Evolutionary conservation across 2,329 filamentous ascomycete species (phyloP), one percentile per base, ranked within the genome.

Genomic region (Colletotrichum sidae): DNA sequence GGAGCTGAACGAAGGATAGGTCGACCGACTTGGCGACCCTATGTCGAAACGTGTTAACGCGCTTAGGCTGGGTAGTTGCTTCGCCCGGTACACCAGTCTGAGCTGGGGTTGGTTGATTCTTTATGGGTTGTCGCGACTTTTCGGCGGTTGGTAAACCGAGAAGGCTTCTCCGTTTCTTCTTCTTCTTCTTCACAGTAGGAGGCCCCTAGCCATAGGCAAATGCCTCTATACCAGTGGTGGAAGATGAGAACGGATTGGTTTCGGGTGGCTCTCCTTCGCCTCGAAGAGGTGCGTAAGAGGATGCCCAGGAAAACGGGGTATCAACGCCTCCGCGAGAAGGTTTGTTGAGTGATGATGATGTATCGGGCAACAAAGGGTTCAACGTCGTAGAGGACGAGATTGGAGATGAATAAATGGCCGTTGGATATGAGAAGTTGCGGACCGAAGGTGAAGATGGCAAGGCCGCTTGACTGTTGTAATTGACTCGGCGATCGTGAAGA

Each of bases 381-480:
- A 49, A 17, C 2, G 46, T 49, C 39, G 39, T 42, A n/a, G 13
- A 42, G 39, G 34, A 33, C 10, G 25, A 10, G 10, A n/a, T 11
- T 35, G 54, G 42, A n/a, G 54, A 11, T 45, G 60, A 15, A 39
- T 46, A 61, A 60, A 39, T n/a, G 46, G 55, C 13, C 12, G 66
- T 67, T 4, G 69, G 71, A 57, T 72, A 73, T 17, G 70, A 72
- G 44, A 70, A 71, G 56, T 73, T 73, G 17, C 69, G 67, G 47
- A 69, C 47, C 8, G 37, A 38, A 10, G 38, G 39, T 8, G 52
- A 11, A n/a, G 46, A 41, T 35, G 56, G 9, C 33, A 17, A 11
- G 13, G 38, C 25, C 51, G 34, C 35, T 11, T 12, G 17, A 11
- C n/a, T 35, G 15, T 5, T 17, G n/a, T 54, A 9, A 6, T 46